Evolutionary conservation across 2,329 filamentous ascomycete species (phyloP).

Genomic region (Neonectria hederae): DNA sequence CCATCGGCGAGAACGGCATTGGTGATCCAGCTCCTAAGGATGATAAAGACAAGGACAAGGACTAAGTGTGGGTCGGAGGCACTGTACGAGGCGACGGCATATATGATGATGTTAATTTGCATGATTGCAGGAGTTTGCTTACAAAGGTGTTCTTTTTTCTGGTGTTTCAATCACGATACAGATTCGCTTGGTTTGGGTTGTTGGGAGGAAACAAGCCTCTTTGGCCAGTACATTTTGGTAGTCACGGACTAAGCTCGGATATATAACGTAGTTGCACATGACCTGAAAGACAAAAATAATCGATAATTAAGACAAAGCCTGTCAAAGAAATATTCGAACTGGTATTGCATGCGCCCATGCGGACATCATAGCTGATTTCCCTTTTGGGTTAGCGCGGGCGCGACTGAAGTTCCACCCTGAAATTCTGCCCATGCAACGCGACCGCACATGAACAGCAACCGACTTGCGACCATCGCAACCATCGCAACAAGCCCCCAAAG

Average conservation of each 20-base stretch:
- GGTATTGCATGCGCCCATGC: neutral
- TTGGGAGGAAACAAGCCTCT: constrained; percentile 6
- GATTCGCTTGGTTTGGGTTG: constrained; percentile 5
- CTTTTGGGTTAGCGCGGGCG: constrained; percentile 48
- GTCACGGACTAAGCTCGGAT: neutral
- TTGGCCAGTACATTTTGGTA: constrained; percentile 11
- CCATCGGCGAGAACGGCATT: constrained; percentile 96
- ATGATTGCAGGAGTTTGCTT: constrained; percentile 47
- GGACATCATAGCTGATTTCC: constrained; percentile 46
- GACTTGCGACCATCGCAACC: constrained; percentile 42
- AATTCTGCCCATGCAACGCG: constrained; percentile 48
- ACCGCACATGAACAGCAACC: constrained; percentile 37
- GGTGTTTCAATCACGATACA: constrained; percentile 2
- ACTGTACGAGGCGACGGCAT: constrained; percentile 29
- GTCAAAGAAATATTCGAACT: neutral
- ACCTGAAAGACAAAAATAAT: neutral
- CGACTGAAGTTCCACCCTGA: constrained; percentile 41
- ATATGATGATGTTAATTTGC: constrained; percentile 35
- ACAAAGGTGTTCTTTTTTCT: constrained; percentile 15
- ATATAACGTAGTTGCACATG: neutral
- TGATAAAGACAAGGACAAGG: constrained; percentile 94
- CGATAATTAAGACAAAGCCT: neutral
- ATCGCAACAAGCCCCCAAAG: constrained; percentile 28
- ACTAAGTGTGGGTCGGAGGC: constrained; percentile 50
- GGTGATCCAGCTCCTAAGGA: constrained; percentile 96